phyloP scores from a whole-genome alignment of 805 yeast species.

The Kodamaea neixiangensis region DNA sequence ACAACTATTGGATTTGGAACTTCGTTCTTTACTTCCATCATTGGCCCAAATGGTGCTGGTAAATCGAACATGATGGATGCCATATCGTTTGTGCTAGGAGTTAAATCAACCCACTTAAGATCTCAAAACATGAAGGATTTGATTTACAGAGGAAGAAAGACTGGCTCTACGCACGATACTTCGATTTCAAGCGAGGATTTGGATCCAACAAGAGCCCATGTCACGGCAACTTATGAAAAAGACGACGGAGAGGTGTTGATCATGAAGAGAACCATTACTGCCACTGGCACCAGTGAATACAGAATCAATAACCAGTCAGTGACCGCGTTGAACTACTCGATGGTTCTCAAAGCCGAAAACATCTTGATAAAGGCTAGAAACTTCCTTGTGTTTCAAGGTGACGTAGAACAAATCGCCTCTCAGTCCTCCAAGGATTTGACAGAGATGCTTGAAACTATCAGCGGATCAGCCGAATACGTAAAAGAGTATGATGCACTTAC shows the following conservation, averaged over 20 bases:
- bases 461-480: conserved; percentile 73
- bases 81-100: conserved; percentile 89
- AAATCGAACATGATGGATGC: conserved; percentile 98
- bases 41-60: conserved; percentile 99
- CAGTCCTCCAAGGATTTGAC: conserved; percentile 80
- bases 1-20: conserved; percentile 80
- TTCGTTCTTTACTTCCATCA: conserved; percentile 81
- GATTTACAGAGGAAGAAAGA: conserved; percentile 68
- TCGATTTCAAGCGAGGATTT: conserved; percentile 20
- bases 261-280: conserved; percentile 62
- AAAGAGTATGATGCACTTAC: conserved; percentile 65
- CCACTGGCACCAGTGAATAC: conserved; percentile 66
- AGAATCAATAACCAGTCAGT: conserved; percentile 61
- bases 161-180: conserved; percentile 13
- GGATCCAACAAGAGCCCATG: conserved; percentile 66
- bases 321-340: conserved; percentile 64
- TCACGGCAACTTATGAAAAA: conserved; percentile 73
- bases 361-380: conserved; percentile 87
- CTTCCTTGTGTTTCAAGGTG: conserved; percentile 95
- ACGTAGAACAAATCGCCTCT: conserved; percentile 89
- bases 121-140: conserved; percentile 73
- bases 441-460: conserved; percentile 72
- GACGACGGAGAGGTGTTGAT: conserved; percentile 57
- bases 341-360: conserved; percentile 70
- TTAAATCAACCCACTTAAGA: conserved; percentile 72